Base-by-base conservation (phyloP, 2,329 filamentous ascomycete genomes). In the Microsporum audouinii region DNA sequence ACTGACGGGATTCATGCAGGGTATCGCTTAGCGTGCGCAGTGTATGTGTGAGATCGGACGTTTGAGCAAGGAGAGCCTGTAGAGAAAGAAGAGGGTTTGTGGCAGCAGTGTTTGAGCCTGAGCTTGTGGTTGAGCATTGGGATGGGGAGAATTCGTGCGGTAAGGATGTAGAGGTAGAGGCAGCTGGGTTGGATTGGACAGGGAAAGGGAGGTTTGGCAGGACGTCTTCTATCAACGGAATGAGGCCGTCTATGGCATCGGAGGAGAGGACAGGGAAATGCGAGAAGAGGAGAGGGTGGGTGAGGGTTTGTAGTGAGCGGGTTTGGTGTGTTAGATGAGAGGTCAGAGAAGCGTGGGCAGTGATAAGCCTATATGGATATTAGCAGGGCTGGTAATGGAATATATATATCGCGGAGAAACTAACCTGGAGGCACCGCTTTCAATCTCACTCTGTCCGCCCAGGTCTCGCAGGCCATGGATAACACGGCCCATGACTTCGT, bases 1-100 rank as follows among this genome's bases (percentile, higher is more conserved):
- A 88, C 74, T 97, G 92, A 10, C 90, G 86, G 36, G 88, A 91
- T 87, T 97, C 96, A 74, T 97, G 92, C 38, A 99, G 80, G 2
- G 89, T 91, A 72, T 99, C 94, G 5, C 89, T 90, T 3, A 99
- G 80, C 66, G 90, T 88, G 67, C 89, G 90, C 55, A 99, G 82
- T 5, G 89, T 89, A 68, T 89, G 83, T 6, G 92, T 83, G 33
- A 92, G 77, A 64, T 91, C 88, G 31, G 83, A 78, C 0, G 88
- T 91, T 65, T 89, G 79, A 5, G 82, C 79, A 70, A 89, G 86
- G 58, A 92, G 80, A 27, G 83, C 81, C 62, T 84, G 80, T 53
- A 91, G 76, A 7, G 88, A 88, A 66, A 81, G 80, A 66, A 88
- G 81, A 70, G 64, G 87, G 58, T 76, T 72, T 3, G 71, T 70